A percentile compares a stretch with the other conserved stretches of the same genome.
phyloP scores from a whole-genome alignment of 305 asterid genomes.

The Fraxinus sp. region DNA sequence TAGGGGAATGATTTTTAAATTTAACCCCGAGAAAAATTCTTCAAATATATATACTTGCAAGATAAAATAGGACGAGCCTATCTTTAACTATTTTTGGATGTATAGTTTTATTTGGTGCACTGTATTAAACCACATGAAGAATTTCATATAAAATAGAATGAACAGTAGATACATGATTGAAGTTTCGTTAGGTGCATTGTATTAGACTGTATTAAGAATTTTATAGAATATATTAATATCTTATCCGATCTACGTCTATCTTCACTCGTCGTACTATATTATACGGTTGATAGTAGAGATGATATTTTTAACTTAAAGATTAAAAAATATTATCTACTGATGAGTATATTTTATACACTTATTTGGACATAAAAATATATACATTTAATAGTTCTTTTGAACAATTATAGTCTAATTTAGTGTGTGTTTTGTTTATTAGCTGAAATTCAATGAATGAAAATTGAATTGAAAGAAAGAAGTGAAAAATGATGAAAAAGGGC shows the following conservation, averaged over 20 bases:
- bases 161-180: neutral
- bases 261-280: neutral
- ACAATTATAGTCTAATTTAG: too few species aligned
- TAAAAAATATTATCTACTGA: too few species aligned
- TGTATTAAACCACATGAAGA: neutral
- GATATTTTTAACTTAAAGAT: neutral
- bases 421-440: neutral
- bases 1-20: neutral
- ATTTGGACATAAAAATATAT: neutral
- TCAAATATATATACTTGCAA: neutral
- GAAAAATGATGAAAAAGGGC: neutral
- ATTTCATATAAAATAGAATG: neutral
- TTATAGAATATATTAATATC: neutral
- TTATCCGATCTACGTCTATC: neutral
- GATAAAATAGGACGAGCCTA: neutral
- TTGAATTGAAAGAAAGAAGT: neutral
- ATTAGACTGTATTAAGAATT: neutral
- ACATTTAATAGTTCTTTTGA: too few species aligned
- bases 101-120: neutral
- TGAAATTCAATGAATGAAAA: neutral
- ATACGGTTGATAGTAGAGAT: neutral
- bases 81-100: neutral
- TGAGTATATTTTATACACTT: too few species aligned
- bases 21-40: neutral
- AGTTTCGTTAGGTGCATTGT: neutral